Percentiles rank a stretch among this genome's conserved stretches.
Evolutionary conservation across 129 eudicot species (phyloP).

Genomic region (Flaveria robusta): DNA sequence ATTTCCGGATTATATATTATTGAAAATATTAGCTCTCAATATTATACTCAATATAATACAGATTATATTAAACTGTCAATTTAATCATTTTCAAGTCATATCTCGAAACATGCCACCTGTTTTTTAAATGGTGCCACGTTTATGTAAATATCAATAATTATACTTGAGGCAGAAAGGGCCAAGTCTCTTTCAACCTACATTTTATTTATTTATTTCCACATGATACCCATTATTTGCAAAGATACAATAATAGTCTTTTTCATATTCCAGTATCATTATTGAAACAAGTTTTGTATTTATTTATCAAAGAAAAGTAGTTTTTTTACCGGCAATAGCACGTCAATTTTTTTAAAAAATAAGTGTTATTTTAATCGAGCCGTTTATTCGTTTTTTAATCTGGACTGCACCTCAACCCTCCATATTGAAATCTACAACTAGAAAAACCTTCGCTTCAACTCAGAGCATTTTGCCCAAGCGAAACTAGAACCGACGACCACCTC

Average conservation of each 20-base stretch:
- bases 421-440: no score
- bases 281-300: neutral
- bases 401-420: no score
- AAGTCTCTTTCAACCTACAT: constrained; percentile 16
- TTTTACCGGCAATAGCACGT: no score
- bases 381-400: no score
- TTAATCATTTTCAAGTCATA: constrained; percentile 1
- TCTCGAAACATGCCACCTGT: neutral
- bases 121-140: constrained; percentile 25
- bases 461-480: no score
- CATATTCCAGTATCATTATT: neutral
- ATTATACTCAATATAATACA: neutral
- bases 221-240: constrained; percentile 15
- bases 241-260: constrained; percentile 11
- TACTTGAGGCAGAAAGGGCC: neutral
- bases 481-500: no score
- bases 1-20: no score
- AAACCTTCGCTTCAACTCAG: no score
- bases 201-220: constrained; percentile 20
- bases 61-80: constrained; percentile 3
- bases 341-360: no score
- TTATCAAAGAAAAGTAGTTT: neutral
- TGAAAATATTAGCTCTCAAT: no score
- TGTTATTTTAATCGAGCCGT: no score
- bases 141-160: constrained; percentile 16